Base-by-base conservation (phyloP, 495 filamentous ascomycete genomes). In the Penicillium subrubescens region DNA sequence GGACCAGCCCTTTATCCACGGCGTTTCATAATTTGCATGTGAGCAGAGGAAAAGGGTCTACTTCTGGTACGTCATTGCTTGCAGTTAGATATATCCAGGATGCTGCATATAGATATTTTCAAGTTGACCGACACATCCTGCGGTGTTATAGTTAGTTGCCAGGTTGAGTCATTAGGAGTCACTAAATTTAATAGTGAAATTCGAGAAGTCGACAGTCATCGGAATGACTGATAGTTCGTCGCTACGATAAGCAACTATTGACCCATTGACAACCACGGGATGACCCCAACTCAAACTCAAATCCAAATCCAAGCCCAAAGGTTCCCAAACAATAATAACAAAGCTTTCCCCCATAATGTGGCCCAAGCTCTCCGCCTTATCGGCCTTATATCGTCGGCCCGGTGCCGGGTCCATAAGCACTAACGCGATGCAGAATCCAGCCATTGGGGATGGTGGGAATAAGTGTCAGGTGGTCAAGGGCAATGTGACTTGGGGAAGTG, bases 321-420 rank as follows among this genome's bases (percentile, higher is more conserved):
- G 25, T 27, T 27, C 25, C 25, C 25, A 27, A 27, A 27, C 4
- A 27, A 27, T 27, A 27, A 27, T 27, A 27, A 27, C 8, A n/a
- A 8, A 52, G 25, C 43, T 29, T 12, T 48, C 21, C 48, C 48
- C 48, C 25, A 11, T 5, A 50, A n/a, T 19, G n/a, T 29, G 46
- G 46, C 46, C 46, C 46, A 27, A 50, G 46, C 46, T 50, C 25
- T 27, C 21, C 46, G 46, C 46, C 46, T 50, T 50, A 50, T 50
- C 46, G 46, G 46, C 23, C 46, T 31, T 25, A 25, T 52, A 31
- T 52, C 46, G 21, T 27, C 46, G 48, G 48, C 48, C 48, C 48
- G 48, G 48, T 8, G 48, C 25, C 48, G n/a, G 7, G 48, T 52
- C 21, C 44, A 52, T 52, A 52, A 31, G 25, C 48, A 31, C 25